Conservation (phyloP, 2,329 filamentous ascomycete genomes). For the Aspergillus costaricaensis region DNA sequence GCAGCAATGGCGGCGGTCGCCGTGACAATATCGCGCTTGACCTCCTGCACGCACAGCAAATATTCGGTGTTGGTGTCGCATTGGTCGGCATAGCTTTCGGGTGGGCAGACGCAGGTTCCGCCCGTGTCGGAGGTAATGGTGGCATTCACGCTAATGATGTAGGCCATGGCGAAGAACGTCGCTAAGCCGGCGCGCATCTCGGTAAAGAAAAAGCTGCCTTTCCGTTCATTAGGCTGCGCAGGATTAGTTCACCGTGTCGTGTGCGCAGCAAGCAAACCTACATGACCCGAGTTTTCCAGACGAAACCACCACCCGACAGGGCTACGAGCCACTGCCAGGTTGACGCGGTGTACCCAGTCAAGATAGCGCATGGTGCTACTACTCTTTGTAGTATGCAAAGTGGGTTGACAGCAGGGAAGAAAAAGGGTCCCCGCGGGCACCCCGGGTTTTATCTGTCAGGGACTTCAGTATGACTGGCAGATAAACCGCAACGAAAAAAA, state of each 20-base stretch:
- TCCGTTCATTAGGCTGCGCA: constrained; percentile 65
- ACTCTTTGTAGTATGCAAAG: neutral
- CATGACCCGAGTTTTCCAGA: constrained; percentile 79
- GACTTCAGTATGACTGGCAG: neutral
- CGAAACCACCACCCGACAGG: constrained; percentile 72
- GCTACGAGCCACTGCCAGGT: constrained; percentile 60
- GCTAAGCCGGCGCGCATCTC: constrained; percentile 81
- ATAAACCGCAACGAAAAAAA: neutral
- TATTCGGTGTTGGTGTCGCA: constrained; percentile 55
- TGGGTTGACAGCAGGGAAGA: neutral
- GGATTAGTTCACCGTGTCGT: constrained; percentile 8
- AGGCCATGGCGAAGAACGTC: constrained; percentile 79
- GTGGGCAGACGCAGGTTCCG: constrained; percentile 74
- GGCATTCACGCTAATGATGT: constrained; percentile 70
- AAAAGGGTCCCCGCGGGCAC: neutral
- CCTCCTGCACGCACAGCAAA: constrained; percentile 49
- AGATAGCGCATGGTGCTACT: constrained; percentile 15
- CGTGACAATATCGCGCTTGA: constrained; percentile 79
- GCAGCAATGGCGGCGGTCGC: constrained; percentile 82
- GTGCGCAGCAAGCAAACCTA: constrained; percentile 49
- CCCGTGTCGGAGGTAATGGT: constrained; percentile 71
- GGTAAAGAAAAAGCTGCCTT: constrained; percentile 76
- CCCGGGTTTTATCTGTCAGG: constrained; percentile 1
- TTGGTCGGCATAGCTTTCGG: constrained; percentile 38
- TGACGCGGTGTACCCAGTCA: constrained; percentile 30